phyloP scores from a whole-genome alignment of 164 flowering plant genomes.

The Liquidambar formosana region DNA sequence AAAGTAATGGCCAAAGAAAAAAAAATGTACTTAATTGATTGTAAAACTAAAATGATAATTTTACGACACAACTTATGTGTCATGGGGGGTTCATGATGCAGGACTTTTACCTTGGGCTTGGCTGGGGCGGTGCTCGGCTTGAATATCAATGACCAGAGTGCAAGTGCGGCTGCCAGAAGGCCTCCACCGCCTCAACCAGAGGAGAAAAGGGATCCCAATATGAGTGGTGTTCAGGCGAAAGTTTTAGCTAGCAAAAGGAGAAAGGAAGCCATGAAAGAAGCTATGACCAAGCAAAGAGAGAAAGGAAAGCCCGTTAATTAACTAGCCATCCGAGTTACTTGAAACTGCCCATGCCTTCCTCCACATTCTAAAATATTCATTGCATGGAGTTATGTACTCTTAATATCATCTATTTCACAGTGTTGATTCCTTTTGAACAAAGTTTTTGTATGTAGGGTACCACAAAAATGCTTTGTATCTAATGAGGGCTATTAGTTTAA shows the following conservation, averaged over 20 bases:
- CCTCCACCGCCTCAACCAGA: conserved; percentile 66
- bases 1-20: no score
- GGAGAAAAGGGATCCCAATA: conserved; percentile 82
- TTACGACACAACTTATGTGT: background rate
- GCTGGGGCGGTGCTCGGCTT: conserved; percentile 38
- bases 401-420: no score
- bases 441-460: no score
- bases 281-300: conserved; percentile 66
- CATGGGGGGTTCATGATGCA: conserved; percentile 18
- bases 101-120: conserved; percentile 45
- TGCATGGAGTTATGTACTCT: no score
- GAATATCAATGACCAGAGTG: conserved; percentile 24
- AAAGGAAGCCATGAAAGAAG: conserved; percentile 89
- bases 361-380: no score
- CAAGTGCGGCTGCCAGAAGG: conserved; percentile 57
- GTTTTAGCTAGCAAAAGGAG: conserved; percentile 85
- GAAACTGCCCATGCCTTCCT: no score
- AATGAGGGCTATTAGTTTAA: no score
- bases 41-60: no score
- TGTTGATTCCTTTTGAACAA: no score
- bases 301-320: conserved; percentile 59
- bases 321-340: conserved; percentile 8
- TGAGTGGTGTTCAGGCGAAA: conserved; percentile 78
- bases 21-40: no score
- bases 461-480: no score